phyloP scores from a whole-genome alignment of 768 basidiomycete species.

The Naganishia vishniacii region DNA sequence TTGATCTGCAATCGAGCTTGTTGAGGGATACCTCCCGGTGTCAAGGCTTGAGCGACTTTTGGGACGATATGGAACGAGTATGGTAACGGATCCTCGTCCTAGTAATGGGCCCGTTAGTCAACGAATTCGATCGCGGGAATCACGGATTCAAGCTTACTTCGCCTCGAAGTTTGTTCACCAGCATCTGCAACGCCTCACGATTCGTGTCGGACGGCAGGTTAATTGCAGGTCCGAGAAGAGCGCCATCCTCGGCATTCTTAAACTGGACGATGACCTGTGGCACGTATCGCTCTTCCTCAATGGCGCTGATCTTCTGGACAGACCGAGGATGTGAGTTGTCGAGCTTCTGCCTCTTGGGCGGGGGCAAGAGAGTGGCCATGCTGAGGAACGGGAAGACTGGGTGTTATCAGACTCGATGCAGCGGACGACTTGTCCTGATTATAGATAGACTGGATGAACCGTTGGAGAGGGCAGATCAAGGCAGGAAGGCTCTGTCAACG shows the following conservation, averaged over 20 bases:
- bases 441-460: too few species aligned
- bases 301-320: conserved; percentile 46
- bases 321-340: conserved; percentile 58
- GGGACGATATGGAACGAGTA: conserved; percentile 76
- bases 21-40: conserved; percentile 51
- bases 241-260: conserved; percentile 78
- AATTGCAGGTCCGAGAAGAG: conserved; percentile 75
- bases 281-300: conserved; percentile 48
- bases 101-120: conserved; percentile 8
- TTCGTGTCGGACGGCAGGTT: conserved; percentile 81
- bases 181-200: conserved; percentile 71
- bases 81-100: conserved; percentile 84
- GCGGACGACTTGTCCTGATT: too few species aligned
- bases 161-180: conserved; percentile 80
- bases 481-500: background rate
- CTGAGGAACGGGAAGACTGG: conserved; percentile 1
- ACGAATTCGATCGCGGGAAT: background rate
- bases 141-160: conserved; percentile 53
- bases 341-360: conserved; percentile 78
- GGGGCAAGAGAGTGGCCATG: conserved; percentile 82
- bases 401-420: too few species aligned
- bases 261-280: conserved; percentile 85
- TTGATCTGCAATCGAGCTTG: conserved; percentile 72
- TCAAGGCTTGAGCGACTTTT: conserved; percentile 32
- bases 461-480: too few species aligned